Base-by-base conservation (phyloP, 345 rosid genomes). In the Gossypium bickii region DNA sequence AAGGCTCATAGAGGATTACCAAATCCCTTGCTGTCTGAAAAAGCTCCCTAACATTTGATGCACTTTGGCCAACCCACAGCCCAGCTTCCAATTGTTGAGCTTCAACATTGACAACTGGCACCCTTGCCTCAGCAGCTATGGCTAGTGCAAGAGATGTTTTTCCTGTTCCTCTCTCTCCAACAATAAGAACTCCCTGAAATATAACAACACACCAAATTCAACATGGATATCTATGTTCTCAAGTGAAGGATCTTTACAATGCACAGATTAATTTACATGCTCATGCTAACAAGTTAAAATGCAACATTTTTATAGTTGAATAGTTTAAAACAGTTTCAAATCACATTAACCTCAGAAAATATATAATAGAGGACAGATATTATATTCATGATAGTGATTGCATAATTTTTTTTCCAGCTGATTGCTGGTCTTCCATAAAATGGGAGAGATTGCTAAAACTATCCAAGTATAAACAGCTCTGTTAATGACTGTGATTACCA, bases 11-110 rank as follows among this genome's bases (percentile, higher is more conserved):
- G 63, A 68, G 84, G 76, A 79, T 79, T 79, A 93, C 98, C 96
- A 93, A 76, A 79, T 93, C 97, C 82, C 98, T 89, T 48, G 98
- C 98, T 63, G 98, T 89, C 83, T 92, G 97, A 85, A 93, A 93
- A 84, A 93, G 89, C 84, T 93, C 98, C 81, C 98, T 88, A 80
- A 93, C 91, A 84, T 93, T 93, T 6, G 98, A 91, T 64, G 98
- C 98, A 84, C 98, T 89, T 84, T 93, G 98, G 72, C 98, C 98
- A 83, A 93, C 97, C 98, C 97, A 93, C 47, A 92, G 81, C 53
- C 98, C 98, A 80, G 97, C 97, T 87, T 93, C 98, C 88, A 93
- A 82, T 79, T 93, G 94, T 79, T 93, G 92, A 65, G 98, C 97
- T 81, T 86, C 80, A 72, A 93, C 85, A 62, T 88, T 87, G 62